Base-by-base conservation (phyloP, 176 grass and related monocot genomes). In the Oryza meridionalis region DNA sequence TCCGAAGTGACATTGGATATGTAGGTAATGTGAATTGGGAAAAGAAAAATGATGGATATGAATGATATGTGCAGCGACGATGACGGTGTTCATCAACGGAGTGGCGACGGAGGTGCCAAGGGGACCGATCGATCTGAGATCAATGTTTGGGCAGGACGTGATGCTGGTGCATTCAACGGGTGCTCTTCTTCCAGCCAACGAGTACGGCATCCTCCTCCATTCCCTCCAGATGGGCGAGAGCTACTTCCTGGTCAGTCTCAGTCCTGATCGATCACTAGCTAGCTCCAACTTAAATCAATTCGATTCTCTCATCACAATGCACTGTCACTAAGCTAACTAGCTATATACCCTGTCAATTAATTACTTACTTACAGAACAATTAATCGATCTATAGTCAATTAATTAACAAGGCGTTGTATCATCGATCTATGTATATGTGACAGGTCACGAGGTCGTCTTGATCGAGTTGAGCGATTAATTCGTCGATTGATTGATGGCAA, bases 71-170 rank as follows among this genome's bases (percentile, higher is more conserved):
- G 67, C 82, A 93, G 96, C 79, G 49, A 86, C 68, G 31, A 88
- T 98, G 31, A 93, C 89, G 24, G 96, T 98, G 85, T 95, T 98
- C 87, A 98, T 98, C 58, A 95, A 98, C 73, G 96, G 96, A 27
- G 86, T 88, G 1, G 82, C 89, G 79, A 91, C 85, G 71, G 96
- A 98, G 85, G 91, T 98, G 59, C 93, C 93, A 1, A 78, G 85
- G 50, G 96, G 96, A 0, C 91, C 91, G 8, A 95, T 98, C 67
- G 96, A 98, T 74, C 67, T 93, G 82, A 63, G 89, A 26, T 85
- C 93, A 11, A 88, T 90, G 81, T 98, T 95, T 31, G 96, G 93
- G 16, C 82, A 98, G 25, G 93, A 95, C 77, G 93, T 88, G 72
- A 77, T 93, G 91, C 89, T 98, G 6, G 93, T 92, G 2, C 91